Conservation (phyloP, 2,329 filamentous ascomycete species). For the Aspergillus puulaauensis region DNA sequence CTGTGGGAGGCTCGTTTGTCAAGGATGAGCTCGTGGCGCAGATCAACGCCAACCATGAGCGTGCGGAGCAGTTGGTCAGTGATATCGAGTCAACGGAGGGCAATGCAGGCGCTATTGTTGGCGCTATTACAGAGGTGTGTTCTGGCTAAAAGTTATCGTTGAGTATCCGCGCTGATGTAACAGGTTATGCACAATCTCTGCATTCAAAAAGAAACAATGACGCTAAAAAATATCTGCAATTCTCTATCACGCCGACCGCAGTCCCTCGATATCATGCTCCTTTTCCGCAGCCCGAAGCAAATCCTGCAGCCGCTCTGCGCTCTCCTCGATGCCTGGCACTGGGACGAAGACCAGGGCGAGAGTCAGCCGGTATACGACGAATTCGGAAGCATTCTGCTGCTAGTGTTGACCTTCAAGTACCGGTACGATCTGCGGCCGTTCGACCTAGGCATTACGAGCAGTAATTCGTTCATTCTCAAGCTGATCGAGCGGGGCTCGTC, state of each 20-base stretch:
- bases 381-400: constrained; percentile 61
- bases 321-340: constrained; percentile 62
- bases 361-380: constrained; percentile 67
- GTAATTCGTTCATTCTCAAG: constrained; percentile 56
- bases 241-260: constrained; percentile 56
- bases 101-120: constrained; percentile 81
- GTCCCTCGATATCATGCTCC: constrained; percentile 58
- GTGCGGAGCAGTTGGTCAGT: constrained; percentile 71
- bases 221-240: constrained; percentile 61
- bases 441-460: constrained; percentile 53
- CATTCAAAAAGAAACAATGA: constrained; percentile 61
- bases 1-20: constrained; percentile 61
- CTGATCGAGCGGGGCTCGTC: constrained; percentile 49
- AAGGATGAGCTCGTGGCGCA: constrained; percentile 78
- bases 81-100: constrained; percentile 89
- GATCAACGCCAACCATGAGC: constrained; percentile 73
- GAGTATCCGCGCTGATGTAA: constrained; percentile 7
- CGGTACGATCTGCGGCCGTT: constrained; percentile 55
- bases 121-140: constrained; percentile 70
- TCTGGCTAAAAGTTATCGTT: not conserved
- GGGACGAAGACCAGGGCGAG: constrained; percentile 64
- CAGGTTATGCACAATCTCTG: constrained; percentile 57
- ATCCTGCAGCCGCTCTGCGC: constrained; percentile 59
- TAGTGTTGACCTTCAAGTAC: constrained; percentile 58
- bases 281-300: constrained; percentile 58